Evolutionary conservation across 805 yeast species (phyloP), one percentile per base, ranked within the genome.

Genomic region (Zygosaccharomyces siamensis): DNA sequence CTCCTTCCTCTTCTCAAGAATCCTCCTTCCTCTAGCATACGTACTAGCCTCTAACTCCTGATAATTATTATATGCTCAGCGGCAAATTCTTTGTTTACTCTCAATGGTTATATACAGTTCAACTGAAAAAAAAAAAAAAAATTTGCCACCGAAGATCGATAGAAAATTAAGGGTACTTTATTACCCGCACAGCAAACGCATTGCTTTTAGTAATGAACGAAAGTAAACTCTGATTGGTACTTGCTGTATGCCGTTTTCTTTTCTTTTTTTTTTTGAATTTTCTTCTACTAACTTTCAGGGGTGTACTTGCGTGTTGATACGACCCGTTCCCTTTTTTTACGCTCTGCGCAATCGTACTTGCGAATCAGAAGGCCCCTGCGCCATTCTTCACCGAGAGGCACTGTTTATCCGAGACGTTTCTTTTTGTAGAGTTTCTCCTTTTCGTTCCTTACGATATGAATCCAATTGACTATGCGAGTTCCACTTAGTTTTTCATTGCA

Each of bases 11-110:
- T 59, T 35, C 64, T 58, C 23, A 65, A 53, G 49, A 63, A 63
- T 3, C 69, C 68, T 16, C 68, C 69, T 48, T 58, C 66, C 45
- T 60, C 63, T 45, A 51, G 40, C 46, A 51, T 43, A 24, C 10
- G 21, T 31, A 11, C 7, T 18, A 18, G 20, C 20, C 20, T 18
- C 20, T 18, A 3, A 18, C 20, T 18, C 20, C 20, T 18, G 20
- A 18, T 18, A 3, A 18, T 18, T 18, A 18, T 18, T 18, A 18
- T 18, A 18, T 14, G 10, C 42, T 39, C 40, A 24, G 32, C 18
- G 43, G 30, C 31, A 40, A 21, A 38, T 7, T 21, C 10, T 6
- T 20, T 31, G n/a, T 31, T 24, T 33, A 23, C 39, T 21, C 10
- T 2, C 11, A 37, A 20, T 12, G 11, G 10, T 31, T 33, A 40